Evolutionary conservation across 352 stramenopile genomes (phyloP), one percentile per base, ranked within the genome.

Genomic region (Pythium aquatile): DNA sequence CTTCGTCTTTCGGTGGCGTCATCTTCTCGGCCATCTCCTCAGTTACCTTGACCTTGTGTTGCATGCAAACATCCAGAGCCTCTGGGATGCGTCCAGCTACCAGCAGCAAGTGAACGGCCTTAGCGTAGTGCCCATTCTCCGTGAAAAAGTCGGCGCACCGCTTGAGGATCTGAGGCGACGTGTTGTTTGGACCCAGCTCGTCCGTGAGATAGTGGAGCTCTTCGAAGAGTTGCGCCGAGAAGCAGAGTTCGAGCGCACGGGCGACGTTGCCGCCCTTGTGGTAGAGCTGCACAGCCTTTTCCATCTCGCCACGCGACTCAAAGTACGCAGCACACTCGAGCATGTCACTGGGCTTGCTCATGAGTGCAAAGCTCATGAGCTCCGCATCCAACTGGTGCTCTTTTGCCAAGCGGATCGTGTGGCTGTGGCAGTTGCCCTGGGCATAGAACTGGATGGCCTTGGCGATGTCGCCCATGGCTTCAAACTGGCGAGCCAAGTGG

Each of bases 201-300:
- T 97, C 88, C 0, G 89, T 93, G 55, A 97, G 86, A 24, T 88
- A 73, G 44, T 94, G 85, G 24, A 97, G 72, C 55, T 95, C 83
- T 26, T 96, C 88, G 47, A 96, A 97, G 13, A 97, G 73, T 56
- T 93, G 79, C 1, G 91, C 88, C 40, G 87, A 73, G 60, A 98
- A 98, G 75, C 95, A 98, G 52, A 99, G 64, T 16, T 97, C 86
- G 1, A 99, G 71, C n/a, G 96, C 96, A 42, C 93, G 91, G 17
- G 85, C 69, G 29, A 96, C 79, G 52, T 98, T 85, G 7, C 94
- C 94, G 40, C 89, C 92, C 68, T 97, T 97, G 54, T 98, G 80
- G 65, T 97, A 98, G 0, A 99, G 79, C 59, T 97, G 84, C 39
- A 98, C 92, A 0, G 96, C 95, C 57, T 98, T 98, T 56, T 98